phyloP scores from a whole-genome alignment of 768 basidiomycete species.

The Strobilomyces echinocephalus region DNA sequence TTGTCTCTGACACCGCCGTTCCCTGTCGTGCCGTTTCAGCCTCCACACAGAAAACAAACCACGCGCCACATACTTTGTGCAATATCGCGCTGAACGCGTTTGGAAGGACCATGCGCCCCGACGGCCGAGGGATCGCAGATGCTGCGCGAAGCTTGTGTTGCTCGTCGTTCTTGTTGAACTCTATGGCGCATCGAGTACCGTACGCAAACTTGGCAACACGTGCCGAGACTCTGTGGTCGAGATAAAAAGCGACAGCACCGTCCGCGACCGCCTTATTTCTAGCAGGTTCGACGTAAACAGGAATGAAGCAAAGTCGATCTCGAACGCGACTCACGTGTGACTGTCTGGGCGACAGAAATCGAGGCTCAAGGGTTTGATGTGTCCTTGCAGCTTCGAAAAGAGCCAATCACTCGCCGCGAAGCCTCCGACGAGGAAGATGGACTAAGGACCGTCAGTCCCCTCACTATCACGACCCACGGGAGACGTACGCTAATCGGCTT shows the following conservation, averaged over 20 bases:
- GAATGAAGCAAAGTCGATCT: no score
- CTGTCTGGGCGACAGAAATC: slow-evolving; percentile 44
- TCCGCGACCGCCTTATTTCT: no score
- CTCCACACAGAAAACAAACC: neutral
- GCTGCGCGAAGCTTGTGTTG: slow-evolving; percentile 29
- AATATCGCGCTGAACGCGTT: slow-evolving; percentile 31
- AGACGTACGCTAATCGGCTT: slow-evolving; percentile 25
- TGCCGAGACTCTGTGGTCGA: slow-evolving; percentile 39
- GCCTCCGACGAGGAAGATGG: slow-evolving; percentile 19
- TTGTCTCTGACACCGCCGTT: slow-evolving; percentile 26
- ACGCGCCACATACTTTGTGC: slow-evolving; percentile 15
- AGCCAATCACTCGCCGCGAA: slow-evolving; percentile 21
- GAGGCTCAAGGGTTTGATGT: slow-evolving; percentile 21
- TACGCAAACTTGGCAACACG: slow-evolving; percentile 39
- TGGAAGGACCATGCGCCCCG: slow-evolving; percentile 30
- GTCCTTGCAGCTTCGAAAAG: slow-evolving; percentile 28
- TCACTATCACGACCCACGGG: no score
- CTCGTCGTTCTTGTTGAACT: slow-evolving; percentile 27
- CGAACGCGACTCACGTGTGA: no score
- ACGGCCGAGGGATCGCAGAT: slow-evolving; percentile 28
- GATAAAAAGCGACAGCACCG: slow-evolving; percentile 18
- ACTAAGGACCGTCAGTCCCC: slow-evolving; percentile 15
- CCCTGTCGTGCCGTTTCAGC: slow-evolving; percentile 16
- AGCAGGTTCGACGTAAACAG: no score
- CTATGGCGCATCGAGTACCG: slow-evolving; percentile 30